Percentiles rank a stretch among this genome's conserved stretches.
These are phyloP conservation scores for Gossypium australe DNA, from an alignment of 345 rosid species.

Conservation along the genomic window DNA sequence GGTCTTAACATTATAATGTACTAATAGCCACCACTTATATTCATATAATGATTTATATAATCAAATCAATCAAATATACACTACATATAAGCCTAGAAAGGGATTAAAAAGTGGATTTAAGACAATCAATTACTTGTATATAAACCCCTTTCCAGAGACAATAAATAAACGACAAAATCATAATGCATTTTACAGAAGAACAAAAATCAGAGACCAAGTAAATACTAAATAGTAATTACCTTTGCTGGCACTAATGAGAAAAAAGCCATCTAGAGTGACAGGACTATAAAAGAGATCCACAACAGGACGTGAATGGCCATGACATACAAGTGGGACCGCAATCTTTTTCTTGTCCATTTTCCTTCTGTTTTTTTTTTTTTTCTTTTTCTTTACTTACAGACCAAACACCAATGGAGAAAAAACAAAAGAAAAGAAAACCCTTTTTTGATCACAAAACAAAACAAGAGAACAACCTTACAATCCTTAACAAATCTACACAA, in stretches of 20 bases:
- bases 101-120: neutral
- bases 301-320: constrained; percentile 87
- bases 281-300: constrained; percentile 76
- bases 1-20: neutral
- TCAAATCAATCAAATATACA: neutral
- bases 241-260: constrained; percentile 80
- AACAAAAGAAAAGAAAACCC: neutral
- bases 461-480: neutral
- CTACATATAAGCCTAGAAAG: no score
- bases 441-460: no score
- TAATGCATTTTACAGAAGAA: neutral
- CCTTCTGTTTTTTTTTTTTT: no score
- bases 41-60: no score
- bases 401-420: neutral
- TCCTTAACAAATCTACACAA: neutral
- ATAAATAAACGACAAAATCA: no score
- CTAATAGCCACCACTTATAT: neutral
- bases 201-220: no score
- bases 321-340: constrained; percentile 71
- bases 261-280: constrained; percentile 77
- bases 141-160: neutral
- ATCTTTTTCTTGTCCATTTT: constrained; percentile 46
- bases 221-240: constrained; percentile 26
- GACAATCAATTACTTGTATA: neutral
- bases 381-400: neutral